Evolutionary conservation across 805 yeast genomes (phyloP), one percentile per base, ranked within the genome.

Genomic region (Zygoascus ofunaensis): DNA sequence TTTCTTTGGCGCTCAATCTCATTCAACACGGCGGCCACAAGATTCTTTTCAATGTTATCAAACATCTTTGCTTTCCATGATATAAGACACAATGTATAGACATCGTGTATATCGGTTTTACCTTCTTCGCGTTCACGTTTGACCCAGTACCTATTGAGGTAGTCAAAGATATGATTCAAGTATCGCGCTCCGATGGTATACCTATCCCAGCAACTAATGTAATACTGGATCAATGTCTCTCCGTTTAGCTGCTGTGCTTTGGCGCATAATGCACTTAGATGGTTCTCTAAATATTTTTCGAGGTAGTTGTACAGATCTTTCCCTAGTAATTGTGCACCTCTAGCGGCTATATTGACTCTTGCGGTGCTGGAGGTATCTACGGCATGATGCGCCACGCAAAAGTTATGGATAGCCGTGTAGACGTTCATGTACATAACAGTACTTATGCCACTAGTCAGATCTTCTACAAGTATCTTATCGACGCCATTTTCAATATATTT

Each of bases 111-210:
- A 57, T 86, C 87, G 51, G 87, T 74, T 56, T 86, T 77, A 15
- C 97, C 97, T 60, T 90, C 97, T 36, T 87, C 82, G 58, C 97
- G 75, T 64, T 90, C 97, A 58, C 94, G 89, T 55, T 83, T 84
- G 37, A 94, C 96, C 98, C 98, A 92, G 65, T 90, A 92, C 49
- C 97, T 76, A 64, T 92, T 92, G 76, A 92, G 79, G 64, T 92
- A 92, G 61, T 90, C 96, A 57, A 92, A 85, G 4, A 94, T 89
- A 60, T 94, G 92, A 62, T 87, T 87, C 61, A 92, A 66, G 63
- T 86, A 84, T 14, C 87, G 83, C 1, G 97, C 94, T 22, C 97
- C 97, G 43, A 86, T 79, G 19, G 94, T 78, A 61, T 75, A 92
- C 48, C 97, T 75, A 50, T 79, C 79, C 96, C 97, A 94, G 52